Conservation (phyloP, 2,329 filamentous ascomycete genomes). For the Nemania sp. region DNA sequence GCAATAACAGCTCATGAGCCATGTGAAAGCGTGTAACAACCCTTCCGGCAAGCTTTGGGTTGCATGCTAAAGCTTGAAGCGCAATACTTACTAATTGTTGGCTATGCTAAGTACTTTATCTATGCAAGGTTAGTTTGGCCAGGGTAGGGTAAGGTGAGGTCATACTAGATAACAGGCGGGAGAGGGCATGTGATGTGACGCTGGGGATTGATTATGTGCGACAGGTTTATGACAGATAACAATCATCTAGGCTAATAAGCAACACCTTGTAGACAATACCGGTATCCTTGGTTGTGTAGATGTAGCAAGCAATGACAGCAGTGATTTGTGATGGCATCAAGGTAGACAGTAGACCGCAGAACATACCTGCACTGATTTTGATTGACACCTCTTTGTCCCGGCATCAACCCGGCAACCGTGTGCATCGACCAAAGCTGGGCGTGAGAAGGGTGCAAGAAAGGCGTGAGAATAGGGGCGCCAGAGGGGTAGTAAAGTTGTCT, state of each 20-base stretch:
- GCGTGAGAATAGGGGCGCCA: background rate
- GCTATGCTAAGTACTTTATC: no score
- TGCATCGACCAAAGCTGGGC: slow-evolving; percentile 10
- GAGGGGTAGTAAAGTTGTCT: background rate
- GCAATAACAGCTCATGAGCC: background rate
- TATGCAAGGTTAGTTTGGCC: no score
- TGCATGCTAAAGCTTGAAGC: no score
- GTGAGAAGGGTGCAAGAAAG: no score
- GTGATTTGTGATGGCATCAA: no score
- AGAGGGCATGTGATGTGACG: slow-evolving; percentile 4
- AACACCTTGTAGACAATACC: background rate
- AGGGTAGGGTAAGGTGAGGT: no score
- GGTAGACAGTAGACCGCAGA: no score
- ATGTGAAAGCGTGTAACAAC: background rate
- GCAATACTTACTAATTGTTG: no score
- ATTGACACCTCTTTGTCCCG: slow-evolving; percentile 13
- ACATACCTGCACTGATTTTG: background rate
- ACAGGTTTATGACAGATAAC: background rate
- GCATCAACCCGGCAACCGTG: slow-evolving; percentile 17
- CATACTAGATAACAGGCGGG: background rate
- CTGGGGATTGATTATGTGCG: slow-evolving; percentile 2
- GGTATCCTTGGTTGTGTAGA: background rate
- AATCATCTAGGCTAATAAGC: background rate
- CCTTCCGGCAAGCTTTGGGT: no score
- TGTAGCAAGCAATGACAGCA: background rate